Base-by-base conservation (phyloP, 1,284 basidiomycete genomes). In the Rhodotorula sp. region DNA sequence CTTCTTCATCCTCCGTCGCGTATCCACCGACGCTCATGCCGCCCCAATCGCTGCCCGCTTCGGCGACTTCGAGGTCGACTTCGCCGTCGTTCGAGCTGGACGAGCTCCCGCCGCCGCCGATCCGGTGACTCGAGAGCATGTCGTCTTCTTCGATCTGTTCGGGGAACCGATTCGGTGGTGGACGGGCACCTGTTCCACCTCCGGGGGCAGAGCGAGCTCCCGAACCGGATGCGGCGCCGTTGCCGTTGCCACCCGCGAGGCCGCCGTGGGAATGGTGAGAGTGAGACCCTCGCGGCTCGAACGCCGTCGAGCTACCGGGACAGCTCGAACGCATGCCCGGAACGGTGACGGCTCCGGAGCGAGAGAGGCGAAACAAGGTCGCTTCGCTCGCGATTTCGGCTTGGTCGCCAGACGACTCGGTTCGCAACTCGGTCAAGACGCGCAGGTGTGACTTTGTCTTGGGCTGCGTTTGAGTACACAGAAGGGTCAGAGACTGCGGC, bases 381-480 rank as follows among this genome's bases (percentile, higher is more conserved):
- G 75, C 75, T 59, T 76, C 75, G 8, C 70, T 72, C 6, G 67
- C 66, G 47, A 76, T 69, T 31, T 76, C 75, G 58, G 68, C 51
- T 12, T 63, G 62, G 48, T 76, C 72, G n/a, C 65, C 72, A 0
- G 65, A 39, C 0, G 69, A 52, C 43, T 76, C 75, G 60, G 67
- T 60, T 2, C 51, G 60, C 2, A 76, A 59, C 23, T 74, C 68
- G 21, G 71, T 64, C 7, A 76, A 60, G 15, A 76, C 64, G 56
- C 75, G 67, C 1, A 74, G 62, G 47, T 76, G 75, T 1, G 75
- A 76, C 39, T 76, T 76, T 6, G 72, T 46, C 54, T 76, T 76
- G 2, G 75, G 75, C 75, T 76, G 61, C 34, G 18, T 16, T 10
- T 20, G 16, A 14, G 21, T 26, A 5, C 21, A 34, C 23, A 23